phyloP scores from a whole-genome alignment of 1,284 basidiomycete genomes.

The Porogramme epimiltina region DNA sequence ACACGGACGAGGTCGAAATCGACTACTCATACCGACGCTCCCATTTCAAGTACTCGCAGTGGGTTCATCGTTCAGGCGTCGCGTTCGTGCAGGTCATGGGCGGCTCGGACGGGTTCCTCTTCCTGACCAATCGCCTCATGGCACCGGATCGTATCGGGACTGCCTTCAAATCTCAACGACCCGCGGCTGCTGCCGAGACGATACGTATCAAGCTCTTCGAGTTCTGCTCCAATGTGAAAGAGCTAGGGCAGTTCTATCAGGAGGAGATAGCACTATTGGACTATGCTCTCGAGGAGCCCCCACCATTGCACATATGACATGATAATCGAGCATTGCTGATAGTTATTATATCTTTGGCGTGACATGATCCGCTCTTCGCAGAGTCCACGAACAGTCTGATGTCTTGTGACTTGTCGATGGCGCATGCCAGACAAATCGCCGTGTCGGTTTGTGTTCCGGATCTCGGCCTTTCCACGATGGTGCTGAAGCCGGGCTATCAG shows the following conservation, averaged over 20 bases:
- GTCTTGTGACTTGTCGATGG: conserved; percentile 3
- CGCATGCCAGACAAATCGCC: background rate
- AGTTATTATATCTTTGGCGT: background rate
- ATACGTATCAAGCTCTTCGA: conserved; percentile 60
- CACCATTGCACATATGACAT: conserved; percentile 44
- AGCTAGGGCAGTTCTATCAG: conserved; percentile 69
- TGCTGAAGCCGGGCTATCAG: conserved; percentile 5
- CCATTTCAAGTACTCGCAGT: conserved; percentile 82
- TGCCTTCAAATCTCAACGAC: conserved; percentile 47
- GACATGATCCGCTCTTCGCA: background rate
- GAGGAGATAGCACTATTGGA: conserved; percentile 61
- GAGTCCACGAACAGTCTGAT: background rate
- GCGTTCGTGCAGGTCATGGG: conserved; percentile 89
- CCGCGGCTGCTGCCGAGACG: conserved; percentile 55
- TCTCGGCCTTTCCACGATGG: conserved; percentile 12
- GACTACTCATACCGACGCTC: conserved; percentile 85
- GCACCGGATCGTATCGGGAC: conserved; percentile 63
- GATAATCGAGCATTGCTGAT: background rate
- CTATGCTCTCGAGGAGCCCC: conserved; percentile 61
- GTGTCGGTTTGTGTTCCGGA: conserved; percentile 10
- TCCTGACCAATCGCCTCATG: conserved; percentile 85
- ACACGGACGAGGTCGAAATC: conserved; percentile 82
- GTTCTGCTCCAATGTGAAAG: conserved; percentile 66
- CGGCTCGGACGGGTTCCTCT: conserved; percentile 77
- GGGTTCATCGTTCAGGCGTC: conserved; percentile 85